These are phyloP conservation scores for Pythium vanterpoolii DNA, from an alignment of 352 stramenopile genomes.

Conservation along the genomic window DNA sequence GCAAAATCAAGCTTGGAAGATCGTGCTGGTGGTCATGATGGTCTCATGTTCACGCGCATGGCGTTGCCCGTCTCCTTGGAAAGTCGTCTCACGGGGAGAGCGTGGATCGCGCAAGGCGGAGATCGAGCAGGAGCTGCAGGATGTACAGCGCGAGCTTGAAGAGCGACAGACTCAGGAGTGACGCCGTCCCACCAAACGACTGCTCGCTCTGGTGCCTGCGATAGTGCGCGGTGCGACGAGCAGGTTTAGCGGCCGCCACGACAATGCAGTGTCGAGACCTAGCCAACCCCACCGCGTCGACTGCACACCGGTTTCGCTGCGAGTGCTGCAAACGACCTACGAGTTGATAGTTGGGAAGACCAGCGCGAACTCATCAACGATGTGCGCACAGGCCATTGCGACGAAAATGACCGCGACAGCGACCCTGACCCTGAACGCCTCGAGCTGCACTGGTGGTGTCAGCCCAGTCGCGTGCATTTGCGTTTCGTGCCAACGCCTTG, in stretches of 20 bases:
- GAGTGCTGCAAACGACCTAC: no score
- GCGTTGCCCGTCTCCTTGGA: background rate
- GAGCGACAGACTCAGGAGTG: slow-evolving; percentile 25
- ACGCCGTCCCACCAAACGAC: slow-evolving; percentile 2
- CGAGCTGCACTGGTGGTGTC: no score
- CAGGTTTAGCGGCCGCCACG: background rate
- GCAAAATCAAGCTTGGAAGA: no score
- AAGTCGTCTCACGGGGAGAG: slow-evolving; percentile 47
- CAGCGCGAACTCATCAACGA: no score
- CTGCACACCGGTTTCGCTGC: background rate
- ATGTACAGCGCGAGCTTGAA: slow-evolving; percentile 41
- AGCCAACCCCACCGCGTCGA: background rate
- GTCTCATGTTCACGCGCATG: background rate
- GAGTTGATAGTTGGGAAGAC: no score
- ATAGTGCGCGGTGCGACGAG: background rate
- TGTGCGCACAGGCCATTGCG: no score
- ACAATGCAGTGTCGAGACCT: background rate
- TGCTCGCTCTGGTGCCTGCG: slow-evolving; percentile 15
- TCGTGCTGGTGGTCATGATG: background rate
- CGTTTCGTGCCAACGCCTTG: no score
- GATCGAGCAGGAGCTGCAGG: slow-evolving; percentile 50
- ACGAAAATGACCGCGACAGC: no score
- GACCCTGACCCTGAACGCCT: no score
- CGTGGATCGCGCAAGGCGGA: slow-evolving; percentile 53
- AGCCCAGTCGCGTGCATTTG: no score